Evolutionary conservation across 129 eudicot genomes (phyloP).

Genomic region (Centrapalus pauciflorus): DNA sequence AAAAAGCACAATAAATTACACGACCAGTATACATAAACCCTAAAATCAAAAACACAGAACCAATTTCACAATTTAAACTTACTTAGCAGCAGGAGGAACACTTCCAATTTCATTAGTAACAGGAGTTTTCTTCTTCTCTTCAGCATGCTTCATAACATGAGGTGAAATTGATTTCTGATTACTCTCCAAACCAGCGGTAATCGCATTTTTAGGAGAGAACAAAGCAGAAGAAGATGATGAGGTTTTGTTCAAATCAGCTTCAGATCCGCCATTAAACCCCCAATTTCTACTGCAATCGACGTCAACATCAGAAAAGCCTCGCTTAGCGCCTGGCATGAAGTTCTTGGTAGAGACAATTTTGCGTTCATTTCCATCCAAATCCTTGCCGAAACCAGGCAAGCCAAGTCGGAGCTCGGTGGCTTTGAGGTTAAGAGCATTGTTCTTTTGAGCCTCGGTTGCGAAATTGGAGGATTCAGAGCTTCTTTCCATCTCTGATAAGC

Average conservation of each 20-base stretch:
- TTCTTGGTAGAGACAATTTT: conserved; percentile 18
- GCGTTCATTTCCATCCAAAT: conserved; percentile 11
- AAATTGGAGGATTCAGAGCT: conserved; percentile 8
- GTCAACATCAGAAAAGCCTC: conserved; percentile 52
- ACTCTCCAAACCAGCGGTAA: conserved; percentile 6
- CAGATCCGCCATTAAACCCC: conserved; percentile 46
- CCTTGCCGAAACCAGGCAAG: conserved; percentile 58
- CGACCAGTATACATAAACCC: no score
- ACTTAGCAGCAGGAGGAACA: conserved; percentile 50
- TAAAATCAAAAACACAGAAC: no score
- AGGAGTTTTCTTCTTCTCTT: conserved; percentile 31
- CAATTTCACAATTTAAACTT: background rate
- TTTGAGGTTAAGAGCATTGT: conserved; percentile 35
- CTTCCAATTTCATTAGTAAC: conserved; percentile 25
- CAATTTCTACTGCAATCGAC: conserved; percentile 39
- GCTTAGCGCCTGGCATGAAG: conserved; percentile 40
- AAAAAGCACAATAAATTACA: no score
- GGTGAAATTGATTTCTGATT: conserved; percentile 16
- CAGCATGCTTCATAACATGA: conserved; percentile 28
- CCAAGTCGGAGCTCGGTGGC: conserved; percentile 71
- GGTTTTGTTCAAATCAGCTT: conserved; percentile 29
- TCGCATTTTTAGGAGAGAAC: conserved; percentile 31
- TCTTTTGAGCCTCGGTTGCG: conserved; percentile 5
- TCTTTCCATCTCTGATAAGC: conserved; percentile 40
- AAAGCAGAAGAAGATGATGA: conserved; percentile 10